A percentile compares a stretch with the other conserved stretches of the same genome.
Evolutionary conservation across 2,329 filamentous ascomycete genomes (phyloP).

Genomic region (Sporothrix globosa): DNA sequence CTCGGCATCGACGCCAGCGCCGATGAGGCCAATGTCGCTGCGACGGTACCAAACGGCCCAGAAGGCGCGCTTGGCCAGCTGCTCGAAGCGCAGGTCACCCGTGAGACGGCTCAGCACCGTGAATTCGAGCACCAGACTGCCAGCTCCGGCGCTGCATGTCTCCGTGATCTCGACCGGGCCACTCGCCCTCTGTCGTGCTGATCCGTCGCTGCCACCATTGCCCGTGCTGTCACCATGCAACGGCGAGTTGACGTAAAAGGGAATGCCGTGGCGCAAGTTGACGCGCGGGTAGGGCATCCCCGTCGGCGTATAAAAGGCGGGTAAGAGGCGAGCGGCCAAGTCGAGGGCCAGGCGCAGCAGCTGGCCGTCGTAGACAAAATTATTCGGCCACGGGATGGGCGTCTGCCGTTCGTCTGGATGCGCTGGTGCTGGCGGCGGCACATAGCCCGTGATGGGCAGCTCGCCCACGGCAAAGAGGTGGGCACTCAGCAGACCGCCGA

Average conservation of each 20-base stretch:
- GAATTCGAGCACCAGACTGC: conserved; percentile 91
- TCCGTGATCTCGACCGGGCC: conserved; percentile 77
- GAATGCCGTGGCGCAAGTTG: conserved; percentile 86
- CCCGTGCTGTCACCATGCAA: conserved; percentile 58
- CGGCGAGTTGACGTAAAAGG: conserved; percentile 83
- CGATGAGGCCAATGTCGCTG: conserved; percentile 83
- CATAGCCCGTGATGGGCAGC: conserved; percentile 81
- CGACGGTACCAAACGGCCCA: conserved; percentile 94
- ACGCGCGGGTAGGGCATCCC: conserved; percentile 94
- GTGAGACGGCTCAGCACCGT: conserved; percentile 86
- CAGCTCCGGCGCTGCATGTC: conserved; percentile 95
- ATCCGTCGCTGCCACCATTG: conserved; percentile 42
- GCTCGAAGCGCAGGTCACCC: conserved; percentile 84
- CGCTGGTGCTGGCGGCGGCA: conserved; percentile 47
- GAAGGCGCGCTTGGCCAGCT: conserved; percentile 86
- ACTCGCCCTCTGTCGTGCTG: conserved; percentile 42
- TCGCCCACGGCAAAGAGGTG: conserved; percentile 93
- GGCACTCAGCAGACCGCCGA: conserved; percentile 87
- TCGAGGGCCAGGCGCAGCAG: conserved; percentile 87
- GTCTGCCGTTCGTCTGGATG: conserved; percentile 39
- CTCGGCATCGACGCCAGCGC: conserved; percentile 86
- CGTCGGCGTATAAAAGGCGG: conserved; percentile 88
- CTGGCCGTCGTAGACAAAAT: conserved; percentile 85
- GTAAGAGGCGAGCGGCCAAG: conserved; percentile 78
- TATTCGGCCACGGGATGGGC: conserved; percentile 72